Percentiles rank a stretch among this genome's conserved stretches.
phyloP scores from a whole-genome alignment of 208 protist genomes.

The Leishmania arabica region DNA sequence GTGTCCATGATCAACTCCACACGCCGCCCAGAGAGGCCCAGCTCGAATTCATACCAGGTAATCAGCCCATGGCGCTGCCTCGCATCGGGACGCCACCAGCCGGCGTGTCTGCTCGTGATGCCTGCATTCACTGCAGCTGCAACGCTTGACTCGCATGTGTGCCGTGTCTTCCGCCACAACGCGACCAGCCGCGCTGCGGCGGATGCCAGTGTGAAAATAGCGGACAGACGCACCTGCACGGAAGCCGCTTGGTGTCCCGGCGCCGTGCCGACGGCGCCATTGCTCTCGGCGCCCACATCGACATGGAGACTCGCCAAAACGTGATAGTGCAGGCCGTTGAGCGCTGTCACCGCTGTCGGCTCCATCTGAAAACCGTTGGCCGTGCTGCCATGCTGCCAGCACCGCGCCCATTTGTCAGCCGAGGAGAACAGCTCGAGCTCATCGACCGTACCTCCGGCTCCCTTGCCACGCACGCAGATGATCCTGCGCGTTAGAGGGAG shows the following conservation, averaged over 20 bases:
- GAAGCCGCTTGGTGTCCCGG: background rate
- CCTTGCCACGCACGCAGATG: constrained; percentile 18
- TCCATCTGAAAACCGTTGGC: constrained; percentile 21
- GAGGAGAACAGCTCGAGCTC: background rate
- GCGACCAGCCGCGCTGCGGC: background rate
- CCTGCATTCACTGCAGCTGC: background rate
- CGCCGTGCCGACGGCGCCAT: background rate
- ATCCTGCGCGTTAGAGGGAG: constrained; percentile 20
- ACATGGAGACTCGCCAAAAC: constrained; percentile 12
- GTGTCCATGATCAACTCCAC: background rate
- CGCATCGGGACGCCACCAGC: background rate
- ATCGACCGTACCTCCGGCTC: constrained; percentile 4
- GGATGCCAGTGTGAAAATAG: background rate
- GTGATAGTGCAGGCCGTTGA: constrained; percentile 23
- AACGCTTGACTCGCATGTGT: background rate
- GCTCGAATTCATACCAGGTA: constrained; percentile 23
- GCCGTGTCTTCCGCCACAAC: constrained; percentile 1
- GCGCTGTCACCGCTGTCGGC: constrained; percentile 15
- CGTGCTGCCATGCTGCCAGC: background rate
- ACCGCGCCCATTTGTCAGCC: background rate
- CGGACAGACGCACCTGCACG: background rate
- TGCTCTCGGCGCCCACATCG: constrained; percentile 5
- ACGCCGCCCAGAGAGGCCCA: constrained; percentile 3
- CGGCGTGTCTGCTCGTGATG: too few relatives aligned
- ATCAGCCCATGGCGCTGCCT: too few relatives aligned